phyloP scores from a whole-genome alignment of 2,329 filamentous ascomycete genomes.

The Leptosphaerulina australis region DNA sequence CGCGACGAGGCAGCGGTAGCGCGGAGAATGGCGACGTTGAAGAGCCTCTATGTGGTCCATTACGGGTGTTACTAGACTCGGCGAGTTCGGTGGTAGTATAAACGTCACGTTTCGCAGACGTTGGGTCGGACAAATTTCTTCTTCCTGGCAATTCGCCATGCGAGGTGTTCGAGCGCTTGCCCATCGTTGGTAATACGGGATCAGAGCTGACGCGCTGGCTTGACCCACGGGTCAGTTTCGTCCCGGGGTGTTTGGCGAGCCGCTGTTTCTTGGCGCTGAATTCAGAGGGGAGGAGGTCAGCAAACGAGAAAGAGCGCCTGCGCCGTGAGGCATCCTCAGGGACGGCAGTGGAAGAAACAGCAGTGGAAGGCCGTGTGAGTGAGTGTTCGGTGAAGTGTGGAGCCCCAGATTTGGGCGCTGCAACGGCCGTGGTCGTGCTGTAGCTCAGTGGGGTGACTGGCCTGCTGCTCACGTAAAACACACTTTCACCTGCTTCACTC shows the following conservation, averaged over 20 bases:
- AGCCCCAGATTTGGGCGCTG: conserved; percentile 30
- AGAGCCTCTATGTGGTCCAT: conserved; percentile 23
- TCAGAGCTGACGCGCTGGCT: conserved; percentile 45
- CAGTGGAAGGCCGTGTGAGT: conserved; percentile 15
- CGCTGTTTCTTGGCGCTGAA: conserved; percentile 49
- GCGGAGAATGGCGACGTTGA: conserved; percentile 33
- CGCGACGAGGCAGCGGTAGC: conserved; percentile 21
- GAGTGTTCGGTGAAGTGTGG: conserved; percentile 16
- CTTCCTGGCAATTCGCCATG: conserved; percentile 47
- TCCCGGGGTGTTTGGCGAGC: conserved; percentile 23
- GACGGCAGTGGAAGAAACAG: conserved; percentile 26
- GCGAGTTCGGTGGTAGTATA: conserved; percentile 34
- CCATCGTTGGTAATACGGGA: conserved; percentile 47
- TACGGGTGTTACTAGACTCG: conserved; percentile 20
- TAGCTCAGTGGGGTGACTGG: conserved; percentile 48
- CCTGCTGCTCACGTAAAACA: conserved; percentile 46
- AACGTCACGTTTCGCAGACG: conserved; percentile 38
- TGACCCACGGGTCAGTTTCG: conserved; percentile 36
- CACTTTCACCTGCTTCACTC: conserved; percentile 49
- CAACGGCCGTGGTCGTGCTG: conserved; percentile 35
- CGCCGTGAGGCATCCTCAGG: conserved; percentile 41
- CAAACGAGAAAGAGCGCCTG: conserved; percentile 59
- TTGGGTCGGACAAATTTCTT: conserved; percentile 47
- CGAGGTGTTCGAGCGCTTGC: conserved; percentile 41
- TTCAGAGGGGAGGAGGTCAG: conserved; percentile 50